Base-by-base conservation (phyloP, 2,329 filamentous ascomycete species). In the Colletotrichum gigasporum region DNA sequence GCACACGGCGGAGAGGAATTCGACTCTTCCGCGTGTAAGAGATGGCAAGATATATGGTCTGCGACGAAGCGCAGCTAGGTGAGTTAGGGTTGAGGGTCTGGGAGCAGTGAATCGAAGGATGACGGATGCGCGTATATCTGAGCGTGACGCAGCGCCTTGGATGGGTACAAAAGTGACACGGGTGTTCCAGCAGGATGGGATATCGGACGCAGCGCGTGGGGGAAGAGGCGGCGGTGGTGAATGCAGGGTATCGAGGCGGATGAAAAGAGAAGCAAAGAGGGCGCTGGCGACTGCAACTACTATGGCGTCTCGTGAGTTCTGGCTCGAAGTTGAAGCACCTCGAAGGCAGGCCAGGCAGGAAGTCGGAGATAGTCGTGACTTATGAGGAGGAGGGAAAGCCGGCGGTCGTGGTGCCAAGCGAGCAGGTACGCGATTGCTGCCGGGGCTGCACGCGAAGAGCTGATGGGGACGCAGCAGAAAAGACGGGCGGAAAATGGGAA, bases 311-410 rank as follows among this genome's bases (percentile, higher is more conserved):
- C 14, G 24, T 28, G 8, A 14, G 30, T 12, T 47, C 44, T n/a
- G 22, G 26, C n/a, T 50, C 16, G 24, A 34, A 32, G 30, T 7
- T 32, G 28, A 34, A 4, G 47, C n/a, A 26, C 30, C 47, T 50
- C 11, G 7, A 16, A 50, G 24, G 24, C 22, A 32, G 20, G 39
- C 73, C 67, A 77, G 39, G 24, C 24, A 16, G 35, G 30, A 3
- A 26, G n/a, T 50, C 11, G 48, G 50, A 56, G 37, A 65, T 56
- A 44, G 16, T 45, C 14, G 48, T 32, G 16, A 57, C 57, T 65
- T 65, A 56, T 35, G 44, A 65, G 26, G 48, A 44, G 55, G 26
- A 45, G 45, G 20, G 32, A 39, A 39, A 45, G 28, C 16, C 20
- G 55, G 39, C 28, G 26, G 22, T 59, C 37, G 45, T 26, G 42